Base-by-base conservation (phyloP, 2,329 filamentous ascomycete genomes). In the Alternaria panax region DNA sequence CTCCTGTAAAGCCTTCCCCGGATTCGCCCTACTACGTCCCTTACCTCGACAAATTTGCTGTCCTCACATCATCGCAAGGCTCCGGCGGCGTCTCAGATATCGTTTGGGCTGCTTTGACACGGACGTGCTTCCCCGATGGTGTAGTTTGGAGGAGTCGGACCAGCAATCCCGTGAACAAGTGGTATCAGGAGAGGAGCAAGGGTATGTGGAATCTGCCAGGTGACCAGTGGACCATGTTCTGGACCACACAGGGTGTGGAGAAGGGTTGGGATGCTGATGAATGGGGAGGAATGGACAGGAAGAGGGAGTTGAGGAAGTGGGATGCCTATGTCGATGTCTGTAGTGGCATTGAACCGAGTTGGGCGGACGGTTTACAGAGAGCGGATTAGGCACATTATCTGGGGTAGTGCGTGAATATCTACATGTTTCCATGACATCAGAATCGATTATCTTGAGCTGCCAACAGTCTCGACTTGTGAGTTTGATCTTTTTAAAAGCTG, bases 151-250 rank as follows among this genome's bases (percentile, higher is more conserved):
- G 93, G 57, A 96, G 92, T 75, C 84, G 95, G 51, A 90, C 90
- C 72, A 88, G 93, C 74, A 98, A 99, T 73, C 94, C 93, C 0
- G 95, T 99, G 5, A 99, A 99, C 75, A 97, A 97, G 76, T 99
- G 95, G 95, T 99, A 99, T 77, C 97, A 98, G 79, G 95, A 99
- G 79, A 85, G 95, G 47, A 92, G 92, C 2, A 82, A 86, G 47
- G 95, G 95, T 0, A 93, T 89, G 2, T 91, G 89, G 85, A 95
- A 96, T 80, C 80, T 99, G 36, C 84, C 86, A 0, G 88, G 86
- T n/a, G 91, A 87, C 45, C 90, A 93, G 68, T 99, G 95, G 95
- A 92, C 93, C 4, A 97, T 98, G 93, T 99, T 99, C 74, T 99
- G 95, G 93, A 99, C 95, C 2, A 95, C 91, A 1, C 84, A 86